These are phyloP conservation scores for Aspergillus puulaauensis DNA, from an alignment of 2,329 filamentous ascomycete species.

Conservation along the genomic window DNA sequence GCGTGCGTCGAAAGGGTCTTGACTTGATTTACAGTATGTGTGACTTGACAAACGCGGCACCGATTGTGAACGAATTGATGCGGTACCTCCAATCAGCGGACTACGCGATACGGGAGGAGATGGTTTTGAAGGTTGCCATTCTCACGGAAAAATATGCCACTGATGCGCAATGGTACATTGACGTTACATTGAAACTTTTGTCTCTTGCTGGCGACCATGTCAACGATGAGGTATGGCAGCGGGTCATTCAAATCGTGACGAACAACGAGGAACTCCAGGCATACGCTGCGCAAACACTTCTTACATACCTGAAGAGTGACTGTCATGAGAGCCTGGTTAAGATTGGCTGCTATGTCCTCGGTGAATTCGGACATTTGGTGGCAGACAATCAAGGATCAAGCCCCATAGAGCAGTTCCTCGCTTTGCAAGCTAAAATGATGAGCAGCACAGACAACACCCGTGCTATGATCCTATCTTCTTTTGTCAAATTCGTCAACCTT, in stretches of 20 bases:
- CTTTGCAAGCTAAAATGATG: slow-evolving; percentile 84
- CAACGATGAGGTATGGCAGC: slow-evolving; percentile 98
- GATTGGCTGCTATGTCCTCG: slow-evolving; percentile 93
- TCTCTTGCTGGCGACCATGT: slow-evolving; percentile 98
- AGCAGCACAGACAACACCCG: slow-evolving; percentile 85
- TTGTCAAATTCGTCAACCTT: slow-evolving; percentile 96
- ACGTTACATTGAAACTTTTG: slow-evolving; percentile 90
- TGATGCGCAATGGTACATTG: slow-evolving; percentile 98
- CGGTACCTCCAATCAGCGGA: slow-evolving; percentile 95
- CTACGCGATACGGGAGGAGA: slow-evolving; percentile 96
- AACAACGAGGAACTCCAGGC: slow-evolving; percentile 98
- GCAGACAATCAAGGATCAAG: slow-evolving; percentile 90
- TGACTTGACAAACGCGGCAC: slow-evolving; percentile 87
- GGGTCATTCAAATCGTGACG: slow-evolving; percentile 97
- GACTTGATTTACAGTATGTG: slow-evolving; percentile 99
- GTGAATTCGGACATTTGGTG: slow-evolving; percentile 95
- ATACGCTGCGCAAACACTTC: slow-evolving; percentile 89
- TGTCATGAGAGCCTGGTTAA: slow-evolving; percentile 98
- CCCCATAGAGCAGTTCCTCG: slow-evolving; percentile 95
- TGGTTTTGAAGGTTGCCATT: slow-evolving; percentile 98
- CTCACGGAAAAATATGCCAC: slow-evolving; percentile 98
- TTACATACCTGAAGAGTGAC: slow-evolving; percentile 88
- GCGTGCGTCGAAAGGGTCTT: slow-evolving; percentile 89
- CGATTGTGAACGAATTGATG: slow-evolving; percentile 89
- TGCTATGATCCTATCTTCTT: slow-evolving; percentile 91